Base-by-base conservation (phyloP, 2,329 filamentous ascomycete genomes). In the Rutstroemia sp. region DNA sequence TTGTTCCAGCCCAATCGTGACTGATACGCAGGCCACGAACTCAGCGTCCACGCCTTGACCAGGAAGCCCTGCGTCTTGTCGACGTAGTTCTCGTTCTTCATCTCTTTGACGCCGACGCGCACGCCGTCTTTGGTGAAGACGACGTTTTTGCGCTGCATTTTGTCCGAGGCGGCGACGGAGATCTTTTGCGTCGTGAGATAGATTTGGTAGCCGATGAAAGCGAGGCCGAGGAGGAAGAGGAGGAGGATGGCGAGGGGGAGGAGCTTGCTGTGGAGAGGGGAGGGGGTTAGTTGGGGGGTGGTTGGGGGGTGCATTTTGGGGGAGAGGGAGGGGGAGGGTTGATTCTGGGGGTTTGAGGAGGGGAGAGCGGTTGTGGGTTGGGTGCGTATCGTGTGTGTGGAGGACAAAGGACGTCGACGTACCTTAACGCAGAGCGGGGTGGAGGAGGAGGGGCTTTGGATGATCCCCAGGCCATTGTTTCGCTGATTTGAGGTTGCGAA, bases 131-230 rank as follows among this genome's bases (percentile, higher is more conserved):
- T 89, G 41, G 84, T 86, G 71, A 90, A 87, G 42, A 83, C 76
- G 56, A 92, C 80, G 69, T 91, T 87, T 74, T 87, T 88, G 73
- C 82, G 82, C 70, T 85, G 83, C 81, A 91, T 87, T 67, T 82
- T 82, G 71, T 86, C 77, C 49, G 79, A 80, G 48, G 87, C 86
- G 58, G 80, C 77, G 58, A 81, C 75, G 59, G 81, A 79, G 65
- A 92, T 84, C 70, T 87, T 79, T 72, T 76, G 77, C 55, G 81
- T 77, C 71, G 83, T 83, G 54, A 87, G 71, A 72, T 87, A 91
- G 69, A 91, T 79, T 59, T 88, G 84, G 71, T 90, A 90, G 59
- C 81, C 79, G 57, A 92, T 75, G 73, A 82, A 89, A 56, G 77
- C 85, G 47, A 79, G 69, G 54, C 74, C 78, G 60, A 71, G 77